Conservation (phyloP, 495 filamentous ascomycete genomes). For the Tuber borchii region DNA sequence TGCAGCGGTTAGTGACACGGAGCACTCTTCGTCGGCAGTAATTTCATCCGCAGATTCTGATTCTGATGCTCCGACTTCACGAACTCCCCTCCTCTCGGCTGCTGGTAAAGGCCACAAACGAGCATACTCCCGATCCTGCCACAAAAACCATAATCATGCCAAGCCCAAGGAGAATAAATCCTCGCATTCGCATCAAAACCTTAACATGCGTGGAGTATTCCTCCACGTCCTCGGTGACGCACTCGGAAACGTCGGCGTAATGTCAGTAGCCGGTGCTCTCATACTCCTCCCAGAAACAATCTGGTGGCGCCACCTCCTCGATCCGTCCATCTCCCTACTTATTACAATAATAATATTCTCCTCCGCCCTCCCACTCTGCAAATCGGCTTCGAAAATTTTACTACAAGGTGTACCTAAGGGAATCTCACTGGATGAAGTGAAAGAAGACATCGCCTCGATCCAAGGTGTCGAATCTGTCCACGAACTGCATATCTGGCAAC, state of each 20-base stretch:
- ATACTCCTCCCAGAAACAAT: slow-evolving; percentile 66
- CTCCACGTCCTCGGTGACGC: slow-evolving; percentile 95
- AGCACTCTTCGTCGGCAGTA: slow-evolving; percentile 48
- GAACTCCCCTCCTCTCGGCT: slow-evolving; percentile 42
- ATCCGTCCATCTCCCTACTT: slow-evolving; percentile 88
- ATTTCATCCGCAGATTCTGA: slow-evolving; percentile 50
- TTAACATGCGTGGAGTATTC: slow-evolving; percentile 97
- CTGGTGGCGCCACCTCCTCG: slow-evolving; percentile 67
- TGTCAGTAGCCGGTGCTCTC: slow-evolving; percentile 83
- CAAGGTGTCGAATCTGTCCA: slow-evolving; percentile 82
- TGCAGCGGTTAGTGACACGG: slow-evolving; percentile 53
- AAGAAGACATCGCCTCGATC: slow-evolving; percentile 77
- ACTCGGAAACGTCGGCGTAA: slow-evolving; percentile 94
- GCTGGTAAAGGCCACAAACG: slow-evolving; percentile 57
- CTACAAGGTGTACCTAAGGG: slow-evolving; percentile 86
- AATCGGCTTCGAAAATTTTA: slow-evolving; percentile 86
- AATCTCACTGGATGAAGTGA: slow-evolving; percentile 81
- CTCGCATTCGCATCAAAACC: slow-evolving; percentile 71
- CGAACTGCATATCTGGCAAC: slow-evolving; percentile 95
- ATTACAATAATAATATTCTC: slow-evolving; percentile 91
- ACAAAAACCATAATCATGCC: slow-evolving; percentile 70
- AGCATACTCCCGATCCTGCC: slow-evolving; percentile 56
- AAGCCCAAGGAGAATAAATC: slow-evolving; percentile 61
- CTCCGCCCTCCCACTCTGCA: slow-evolving; percentile 86
- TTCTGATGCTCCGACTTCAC: slow-evolving; percentile 49